These are phyloP conservation scores for Cercospora sp. DNA, from an alignment of 2,329 filamentous ascomycete species.

Conservation along the genomic window DNA sequence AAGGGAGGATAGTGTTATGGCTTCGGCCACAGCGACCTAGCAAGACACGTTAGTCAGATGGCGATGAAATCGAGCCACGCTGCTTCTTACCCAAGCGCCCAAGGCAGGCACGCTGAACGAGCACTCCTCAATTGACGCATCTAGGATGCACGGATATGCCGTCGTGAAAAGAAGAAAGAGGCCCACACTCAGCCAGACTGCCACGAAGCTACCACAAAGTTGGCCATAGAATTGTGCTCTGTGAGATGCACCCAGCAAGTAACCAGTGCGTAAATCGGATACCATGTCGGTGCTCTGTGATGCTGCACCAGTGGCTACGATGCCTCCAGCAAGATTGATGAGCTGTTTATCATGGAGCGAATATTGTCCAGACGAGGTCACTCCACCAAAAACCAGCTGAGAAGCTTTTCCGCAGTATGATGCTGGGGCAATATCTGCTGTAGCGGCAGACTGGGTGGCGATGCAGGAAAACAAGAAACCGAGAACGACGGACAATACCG, in stretches of 20 bases:
- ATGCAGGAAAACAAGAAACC: constrained; percentile 56
- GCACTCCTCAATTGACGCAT: constrained; percentile 51
- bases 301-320: constrained; percentile 39
- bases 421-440: constrained; percentile 55
- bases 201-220: constrained; percentile 60
- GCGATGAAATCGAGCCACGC: neutral
- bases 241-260: constrained; percentile 63
- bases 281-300: constrained; percentile 51
- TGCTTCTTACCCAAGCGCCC: constrained; percentile 50
- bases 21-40: constrained; percentile 59
- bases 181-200: constrained; percentile 63
- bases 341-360: constrained; percentile 55
- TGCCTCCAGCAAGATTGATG: constrained; percentile 63
- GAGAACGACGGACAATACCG: constrained; percentile 56
- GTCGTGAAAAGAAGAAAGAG: constrained; percentile 65
- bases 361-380: constrained; percentile 56
- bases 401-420: constrained; percentile 64
- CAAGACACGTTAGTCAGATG: neutral
- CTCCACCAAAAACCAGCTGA: constrained; percentile 65
- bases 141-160: constrained; percentile 64
- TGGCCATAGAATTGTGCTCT: constrained; percentile 66
- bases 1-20: constrained; percentile 57
- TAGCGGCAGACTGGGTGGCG: constrained; percentile 56
- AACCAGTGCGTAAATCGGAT: constrained; percentile 65
- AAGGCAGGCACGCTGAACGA: constrained; percentile 63